Percentiles rank a stretch among this genome's conserved stretches.
Conservation (phyloP, 352 stramenopile genomes). For the Phytophthora fragariae region DNA sequence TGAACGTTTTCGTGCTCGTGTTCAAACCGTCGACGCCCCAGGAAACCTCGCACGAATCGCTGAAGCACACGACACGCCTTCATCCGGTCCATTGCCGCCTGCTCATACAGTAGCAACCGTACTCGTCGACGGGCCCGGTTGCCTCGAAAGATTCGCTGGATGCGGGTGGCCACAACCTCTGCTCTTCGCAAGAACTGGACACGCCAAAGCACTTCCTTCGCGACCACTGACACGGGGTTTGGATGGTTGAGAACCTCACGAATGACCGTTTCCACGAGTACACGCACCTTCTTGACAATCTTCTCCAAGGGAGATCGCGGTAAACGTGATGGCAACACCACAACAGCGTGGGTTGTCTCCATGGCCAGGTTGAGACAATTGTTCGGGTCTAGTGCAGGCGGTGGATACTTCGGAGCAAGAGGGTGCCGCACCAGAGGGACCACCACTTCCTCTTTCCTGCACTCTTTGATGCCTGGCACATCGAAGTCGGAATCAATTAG, state of each 20-base stretch:
- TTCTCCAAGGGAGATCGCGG: constrained; percentile 13
- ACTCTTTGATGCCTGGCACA: constrained; percentile 67
- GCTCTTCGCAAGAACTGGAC: constrained; percentile 67
- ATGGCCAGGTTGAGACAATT: constrained; percentile 7
- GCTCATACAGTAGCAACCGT: constrained; percentile 45
- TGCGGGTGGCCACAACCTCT: constrained; percentile 57
- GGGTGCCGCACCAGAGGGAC: constrained; percentile 42
- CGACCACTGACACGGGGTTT: constrained; percentile 47
- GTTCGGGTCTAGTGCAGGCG: constrained; percentile 20
- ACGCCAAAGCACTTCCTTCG: constrained; percentile 70
- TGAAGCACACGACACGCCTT: constrained; percentile 51
- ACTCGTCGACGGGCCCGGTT: constrained; percentile 65
- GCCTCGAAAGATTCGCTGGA: constrained; percentile 74
- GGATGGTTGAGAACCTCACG: constrained; percentile 38
- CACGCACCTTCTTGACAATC: constrained; percentile 20
- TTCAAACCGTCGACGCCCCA: constrained; percentile 53
- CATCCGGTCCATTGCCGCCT: constrained; percentile 48
- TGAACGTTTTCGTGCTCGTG: constrained; percentile 45
- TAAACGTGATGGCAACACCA: constrained; percentile 22
- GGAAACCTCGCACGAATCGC: constrained; percentile 59
- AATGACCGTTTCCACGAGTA: constrained; percentile 3
- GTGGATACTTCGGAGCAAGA: constrained; percentile 60
- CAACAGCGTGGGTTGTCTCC: constrained; percentile 29
- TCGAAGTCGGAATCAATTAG: constrained; percentile 73
- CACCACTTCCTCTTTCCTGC: constrained; percentile 42